Evolutionary conservation across 2,329 filamentous ascomycete species (phyloP).

Genomic region (Aspergillus ochraceus): DNA sequence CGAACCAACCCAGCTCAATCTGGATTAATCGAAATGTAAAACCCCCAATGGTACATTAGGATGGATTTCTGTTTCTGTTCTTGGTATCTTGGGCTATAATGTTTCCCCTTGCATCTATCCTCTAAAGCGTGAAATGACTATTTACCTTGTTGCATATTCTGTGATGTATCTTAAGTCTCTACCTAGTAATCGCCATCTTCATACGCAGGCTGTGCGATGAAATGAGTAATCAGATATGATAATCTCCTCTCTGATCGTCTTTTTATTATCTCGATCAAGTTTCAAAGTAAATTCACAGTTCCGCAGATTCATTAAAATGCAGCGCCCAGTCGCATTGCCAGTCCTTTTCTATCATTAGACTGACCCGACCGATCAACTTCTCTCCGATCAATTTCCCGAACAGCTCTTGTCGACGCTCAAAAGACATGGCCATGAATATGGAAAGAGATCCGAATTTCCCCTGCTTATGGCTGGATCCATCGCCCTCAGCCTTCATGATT

Average conservation of each 20-base stretch:
- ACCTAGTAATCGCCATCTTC: conserved; percentile 21
- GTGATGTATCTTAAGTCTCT: conserved; percentile 33
- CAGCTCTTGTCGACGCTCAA: conserved; percentile 47
- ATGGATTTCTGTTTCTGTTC: conserved; percentile 3
- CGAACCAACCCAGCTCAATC: conserved; percentile 15
- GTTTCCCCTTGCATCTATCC: conserved; percentile 21
- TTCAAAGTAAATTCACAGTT: not conserved
- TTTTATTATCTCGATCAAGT: not conserved
- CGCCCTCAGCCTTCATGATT: not conserved
- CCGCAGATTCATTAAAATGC: conserved; percentile 12
- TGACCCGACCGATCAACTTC: conserved; percentile 55
- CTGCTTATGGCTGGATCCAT: not conserved
- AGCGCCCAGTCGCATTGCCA: conserved; percentile 45
- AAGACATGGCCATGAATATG: conserved; percentile 59
- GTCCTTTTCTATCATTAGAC: conserved; percentile 50
- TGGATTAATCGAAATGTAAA: conserved; percentile 20
- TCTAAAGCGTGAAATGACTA: conserved; percentile 27
- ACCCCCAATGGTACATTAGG: conserved; percentile 3
- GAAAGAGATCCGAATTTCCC: conserved; percentile 3
- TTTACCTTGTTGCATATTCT: conserved; percentile 31
- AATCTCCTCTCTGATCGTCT: conserved; percentile 30
- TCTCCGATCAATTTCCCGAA: conserved; percentile 60
- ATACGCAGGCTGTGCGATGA: conserved; percentile 16
- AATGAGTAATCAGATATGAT: conserved; percentile 31
- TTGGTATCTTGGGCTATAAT: conserved; percentile 13